Evolutionary conservation across 2,329 filamentous ascomycete species (phyloP).

Genomic region (Salinomyces thailandicus): DNA sequence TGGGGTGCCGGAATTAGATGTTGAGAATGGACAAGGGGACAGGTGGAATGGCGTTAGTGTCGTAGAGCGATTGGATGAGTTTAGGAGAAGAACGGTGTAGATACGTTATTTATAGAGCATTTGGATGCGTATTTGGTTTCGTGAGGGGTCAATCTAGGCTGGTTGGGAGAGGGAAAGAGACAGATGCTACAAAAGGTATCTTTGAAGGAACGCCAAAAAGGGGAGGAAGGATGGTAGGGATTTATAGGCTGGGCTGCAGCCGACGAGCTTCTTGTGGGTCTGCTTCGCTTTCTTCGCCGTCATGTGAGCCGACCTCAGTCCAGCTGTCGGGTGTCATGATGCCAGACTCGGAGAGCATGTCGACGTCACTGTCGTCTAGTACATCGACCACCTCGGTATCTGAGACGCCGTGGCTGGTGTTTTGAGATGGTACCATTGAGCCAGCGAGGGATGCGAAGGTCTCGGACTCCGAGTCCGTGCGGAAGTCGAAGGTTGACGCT

Average conservation of each 20-base stretch:
- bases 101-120: no score
- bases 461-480: constrained; percentile 20
- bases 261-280: constrained; percentile 9
- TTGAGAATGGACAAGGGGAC: constrained; percentile 23
- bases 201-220: not conserved
- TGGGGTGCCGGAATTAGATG: constrained; percentile 56
- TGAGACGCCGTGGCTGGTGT: constrained; percentile 12
- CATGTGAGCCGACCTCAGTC: constrained; percentile 28
- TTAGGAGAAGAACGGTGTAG: constrained; percentile 4
- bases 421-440: constrained; percentile 12
- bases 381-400: constrained; percentile 23
- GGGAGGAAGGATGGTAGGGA: no score
- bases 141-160: no score
- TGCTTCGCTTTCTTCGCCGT: constrained; percentile 25
- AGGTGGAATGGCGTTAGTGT: constrained; percentile 39
- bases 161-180: no score
- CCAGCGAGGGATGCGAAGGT: constrained; percentile 14
- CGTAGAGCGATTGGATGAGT: constrained; percentile 33
- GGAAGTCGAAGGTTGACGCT: constrained; percentile 13
- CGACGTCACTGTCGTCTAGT: constrained; percentile 24
- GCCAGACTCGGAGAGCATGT: constrained; percentile 26
- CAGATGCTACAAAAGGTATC: not conserved
- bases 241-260: constrained; percentile 1
- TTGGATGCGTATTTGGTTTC: no score
- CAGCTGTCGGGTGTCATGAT: constrained; percentile 28